Evolutionary conservation across 108 stramenopile genomes (phyloP), one percentile per base, ranked within the genome.

Genomic region (Skeletonema tropicum): DNA sequence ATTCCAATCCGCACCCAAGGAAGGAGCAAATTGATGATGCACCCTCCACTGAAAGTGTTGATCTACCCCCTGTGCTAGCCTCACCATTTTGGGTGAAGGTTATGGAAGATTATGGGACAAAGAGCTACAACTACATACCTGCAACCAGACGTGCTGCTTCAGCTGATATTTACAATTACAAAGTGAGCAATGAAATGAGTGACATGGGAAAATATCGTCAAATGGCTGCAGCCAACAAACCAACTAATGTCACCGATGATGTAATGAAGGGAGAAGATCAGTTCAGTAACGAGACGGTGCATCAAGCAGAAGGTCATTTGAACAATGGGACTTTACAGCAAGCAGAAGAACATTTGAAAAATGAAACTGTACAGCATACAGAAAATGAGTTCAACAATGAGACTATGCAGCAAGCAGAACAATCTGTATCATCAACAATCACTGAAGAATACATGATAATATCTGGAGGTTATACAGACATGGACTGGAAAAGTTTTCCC

Each of bases 401-500:
- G 61, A 62, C 36, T 8, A 8, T 11, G 17, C 17, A 62, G 21
- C 35, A 19, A 21, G 5, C 52, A 55, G 52, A 55, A 4, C 6
- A 35, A 21, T 36, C 35, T 13, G 2, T 7, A 35, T 36, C 36
- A 36, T 33, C 61, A 38, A 13, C 61, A 17, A 38, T 36, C 9
- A 9, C 61, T 2, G 61, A 62, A 62, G 85, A 86, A 73, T 86
- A 83, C 74, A 86, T 86, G 82, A 78, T 86, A 23, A 60, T 86
- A 33, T 73, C 72, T 29, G 85, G 85, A 32, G 85, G 85, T 19
- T 86, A 76, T 57, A 86, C 80, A 2, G 82, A 82, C 55, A 74
- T 67, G 33, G 85, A 86, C 36, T 86, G 85, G 85, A 73, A 60
- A 26, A 76, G 65, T 6, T 86, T 86, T 30, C 85, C 85, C n/a